Evolutionary conservation across 441 rosid species (phyloP), one percentile per base, ranked within the genome.

Genomic region (Erysimum cheiri): DNA sequence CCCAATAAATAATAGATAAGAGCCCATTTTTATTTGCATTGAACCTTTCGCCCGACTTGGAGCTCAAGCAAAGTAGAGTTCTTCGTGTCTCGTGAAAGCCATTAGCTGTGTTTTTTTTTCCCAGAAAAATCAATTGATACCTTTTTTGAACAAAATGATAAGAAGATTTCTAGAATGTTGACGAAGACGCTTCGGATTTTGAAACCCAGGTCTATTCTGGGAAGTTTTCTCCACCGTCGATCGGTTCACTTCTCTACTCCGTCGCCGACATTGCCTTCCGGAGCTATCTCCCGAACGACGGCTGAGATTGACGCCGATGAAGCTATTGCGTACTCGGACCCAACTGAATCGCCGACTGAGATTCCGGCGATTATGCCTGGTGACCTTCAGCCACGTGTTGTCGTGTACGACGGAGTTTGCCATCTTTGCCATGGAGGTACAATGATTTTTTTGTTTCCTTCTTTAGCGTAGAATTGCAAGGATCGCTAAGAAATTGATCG

Each of bases 341-440:
- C 75, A 24, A 48, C 81, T 3, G 69, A 37, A 59, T 57, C 89
- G 44, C 37, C 83, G 31, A 53, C 78, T 43, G 63, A 75, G 28
- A 81, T 70, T 64, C 80, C 86, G 31, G 58, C 62, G 37, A 19
- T 57, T 15, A 49, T 76, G 63, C 87, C 89, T 56, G 61, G 77
- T 55, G 53, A 85, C 60, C 93, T 93, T 32, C 95, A 93, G 87
- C 96, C 97, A 26, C 87, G 97, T 41, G 97, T 91, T 73, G 96
- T 89, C 43, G 75, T 93, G 60, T 93, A 85, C 72, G 96, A 93
- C 72, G 96, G 96, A 37, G 97, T 93, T 77, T 93, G 97, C 77
- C 96, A 83, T 81, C 97, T 93, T 84, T 93, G 98, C 84, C 95
- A 93, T 78, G 73, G 90, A 83, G 96, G 97, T 85, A 77, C 40